phyloP scores from a whole-genome alignment of 2,329 filamentous ascomycete species.

The Sarocladium kiliense region DNA sequence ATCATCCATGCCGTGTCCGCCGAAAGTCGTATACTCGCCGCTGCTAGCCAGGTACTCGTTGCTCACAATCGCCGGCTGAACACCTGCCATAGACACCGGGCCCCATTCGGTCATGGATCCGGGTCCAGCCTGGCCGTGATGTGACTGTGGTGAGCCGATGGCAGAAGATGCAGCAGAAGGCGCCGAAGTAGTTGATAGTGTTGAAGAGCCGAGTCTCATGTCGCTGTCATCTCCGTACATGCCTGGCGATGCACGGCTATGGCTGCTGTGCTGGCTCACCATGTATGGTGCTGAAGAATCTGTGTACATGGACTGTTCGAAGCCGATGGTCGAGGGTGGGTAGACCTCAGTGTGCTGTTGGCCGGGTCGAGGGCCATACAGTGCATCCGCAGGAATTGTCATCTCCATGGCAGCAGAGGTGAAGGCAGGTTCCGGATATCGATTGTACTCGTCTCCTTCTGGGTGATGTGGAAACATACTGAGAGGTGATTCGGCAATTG shows the following conservation, averaged over 20 bases:
- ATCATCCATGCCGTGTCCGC: conserved; percentile 44
- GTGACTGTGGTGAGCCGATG: conserved; percentile 62
- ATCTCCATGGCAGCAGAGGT: conserved; percentile 41
- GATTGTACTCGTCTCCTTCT: conserved; percentile 34
- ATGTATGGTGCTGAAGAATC: conserved; percentile 37
- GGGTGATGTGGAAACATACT: conserved; percentile 10
- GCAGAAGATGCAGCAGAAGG: conserved; percentile 64
- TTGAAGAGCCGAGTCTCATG: conserved; percentile 47
- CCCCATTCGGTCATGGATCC: conserved; percentile 55
- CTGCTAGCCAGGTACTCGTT: conserved; percentile 43
- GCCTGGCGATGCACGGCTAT: conserved; percentile 41
- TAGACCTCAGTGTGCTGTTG: not conserved
- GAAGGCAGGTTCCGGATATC: conserved; percentile 42
- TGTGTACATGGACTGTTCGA: conserved; percentile 42
- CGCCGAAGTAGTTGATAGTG: conserved; percentile 55
- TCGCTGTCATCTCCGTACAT: conserved; percentile 47
- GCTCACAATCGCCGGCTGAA: conserved; percentile 60
- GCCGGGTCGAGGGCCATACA: conserved; percentile 17
- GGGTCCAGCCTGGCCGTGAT: conserved; percentile 45
- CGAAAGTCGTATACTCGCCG: conserved; percentile 49
- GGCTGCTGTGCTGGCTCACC: conserved; percentile 30
- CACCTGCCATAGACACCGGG: conserved; percentile 32
- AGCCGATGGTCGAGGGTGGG: conserved; percentile 31
- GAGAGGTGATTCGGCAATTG: conserved; percentile 20
- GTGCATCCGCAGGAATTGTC: conserved; percentile 42